Percentiles rank a stretch among this genome's conserved stretches.
Evolutionary conservation across 495 filamentous ascomycete genomes (phyloP).

Genomic region (Neurospora sp.): DNA sequence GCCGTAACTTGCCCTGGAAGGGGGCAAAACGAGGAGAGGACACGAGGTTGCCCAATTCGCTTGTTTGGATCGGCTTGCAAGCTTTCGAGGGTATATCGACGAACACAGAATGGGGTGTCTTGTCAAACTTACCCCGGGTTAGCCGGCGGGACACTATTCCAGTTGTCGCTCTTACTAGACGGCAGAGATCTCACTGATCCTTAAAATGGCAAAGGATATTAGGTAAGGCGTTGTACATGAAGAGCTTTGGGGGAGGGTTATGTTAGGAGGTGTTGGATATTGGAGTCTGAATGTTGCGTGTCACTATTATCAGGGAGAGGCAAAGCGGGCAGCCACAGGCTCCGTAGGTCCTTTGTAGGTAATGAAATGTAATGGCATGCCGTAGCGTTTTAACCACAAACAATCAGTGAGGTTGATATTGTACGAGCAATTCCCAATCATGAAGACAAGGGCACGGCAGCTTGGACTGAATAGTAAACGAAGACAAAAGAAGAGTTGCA

Average conservation of each 20-base stretch:
- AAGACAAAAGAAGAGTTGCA: neutral
- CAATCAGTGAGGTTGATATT: neutral
- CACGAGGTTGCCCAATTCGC: neutral
- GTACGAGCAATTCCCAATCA: neutral
- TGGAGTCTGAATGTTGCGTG: neutral
- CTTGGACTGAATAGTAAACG: neutral
- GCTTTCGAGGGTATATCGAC: neutral
- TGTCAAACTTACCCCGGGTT: neutral
- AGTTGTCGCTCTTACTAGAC: neutral
- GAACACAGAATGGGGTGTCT: neutral
- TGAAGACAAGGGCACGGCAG: neutral
- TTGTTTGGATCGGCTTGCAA: neutral
- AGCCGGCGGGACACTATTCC: neutral
- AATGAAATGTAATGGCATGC: neutral
- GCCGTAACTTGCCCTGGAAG: neutral
- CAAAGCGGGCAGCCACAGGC: neutral
- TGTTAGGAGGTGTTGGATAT: neutral
- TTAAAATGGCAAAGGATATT: neutral
- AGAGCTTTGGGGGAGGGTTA: neutral
- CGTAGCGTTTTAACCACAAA: neutral
- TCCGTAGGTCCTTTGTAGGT: neutral
- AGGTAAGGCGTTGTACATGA: neutral
- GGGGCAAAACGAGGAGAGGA: neutral
- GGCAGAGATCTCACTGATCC: neutral
- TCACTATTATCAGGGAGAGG: neutral